phyloP scores from a whole-genome alignment of 2,329 filamentous ascomycete species.

The Neospermospora avenae region DNA sequence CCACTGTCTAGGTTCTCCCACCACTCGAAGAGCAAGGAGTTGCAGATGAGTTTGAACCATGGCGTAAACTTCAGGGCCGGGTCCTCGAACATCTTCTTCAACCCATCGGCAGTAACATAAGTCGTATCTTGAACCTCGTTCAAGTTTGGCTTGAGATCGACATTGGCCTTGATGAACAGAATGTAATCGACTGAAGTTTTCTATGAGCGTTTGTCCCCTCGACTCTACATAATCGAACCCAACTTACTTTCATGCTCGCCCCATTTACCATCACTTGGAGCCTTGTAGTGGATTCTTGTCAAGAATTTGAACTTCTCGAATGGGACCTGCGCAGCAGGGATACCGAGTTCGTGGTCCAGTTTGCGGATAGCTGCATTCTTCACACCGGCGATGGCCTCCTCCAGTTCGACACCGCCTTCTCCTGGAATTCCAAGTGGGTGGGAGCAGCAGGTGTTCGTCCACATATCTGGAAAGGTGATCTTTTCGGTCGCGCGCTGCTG shows the following conservation, averaged over 20 bases:
- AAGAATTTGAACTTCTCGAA: slow-evolving; percentile 90
- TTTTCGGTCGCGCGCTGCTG: slow-evolving; percentile 96
- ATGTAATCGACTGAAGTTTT: slow-evolving; percentile 82
- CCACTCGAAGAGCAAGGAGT: slow-evolving; percentile 97
- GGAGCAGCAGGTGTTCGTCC: slow-evolving; percentile 99
- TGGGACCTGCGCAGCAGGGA: slow-evolving; percentile 83
- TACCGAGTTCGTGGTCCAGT: slow-evolving; percentile 90
- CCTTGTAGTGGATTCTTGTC: slow-evolving; percentile 97
- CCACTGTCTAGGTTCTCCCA: slow-evolving; percentile 82
- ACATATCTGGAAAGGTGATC: slow-evolving; percentile 98
- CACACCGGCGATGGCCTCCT: slow-evolving; percentile 77
- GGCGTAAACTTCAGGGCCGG: slow-evolving; percentile 83
- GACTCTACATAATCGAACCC: neutral
- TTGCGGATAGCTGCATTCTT: slow-evolving; percentile 92
- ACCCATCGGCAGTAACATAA: slow-evolving; percentile 78
- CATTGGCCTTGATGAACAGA: slow-evolving; percentile 92
- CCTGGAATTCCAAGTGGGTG: slow-evolving; percentile 89
- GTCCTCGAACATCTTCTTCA: slow-evolving; percentile 84
- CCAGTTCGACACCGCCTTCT: slow-evolving; percentile 81
- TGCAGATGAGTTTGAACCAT: slow-evolving; percentile 99
- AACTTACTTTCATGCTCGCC: slow-evolving; percentile 93
- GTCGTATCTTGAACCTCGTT: slow-evolving; percentile 86
- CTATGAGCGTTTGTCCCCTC: slow-evolving; percentile 10
- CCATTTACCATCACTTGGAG: slow-evolving; percentile 95
- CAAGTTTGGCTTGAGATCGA: slow-evolving; percentile 74